These are phyloP conservation scores for Rhynchospora pubera DNA, from an alignment of 176 grass and related monocot genomes.

Conservation along the genomic window DNA sequence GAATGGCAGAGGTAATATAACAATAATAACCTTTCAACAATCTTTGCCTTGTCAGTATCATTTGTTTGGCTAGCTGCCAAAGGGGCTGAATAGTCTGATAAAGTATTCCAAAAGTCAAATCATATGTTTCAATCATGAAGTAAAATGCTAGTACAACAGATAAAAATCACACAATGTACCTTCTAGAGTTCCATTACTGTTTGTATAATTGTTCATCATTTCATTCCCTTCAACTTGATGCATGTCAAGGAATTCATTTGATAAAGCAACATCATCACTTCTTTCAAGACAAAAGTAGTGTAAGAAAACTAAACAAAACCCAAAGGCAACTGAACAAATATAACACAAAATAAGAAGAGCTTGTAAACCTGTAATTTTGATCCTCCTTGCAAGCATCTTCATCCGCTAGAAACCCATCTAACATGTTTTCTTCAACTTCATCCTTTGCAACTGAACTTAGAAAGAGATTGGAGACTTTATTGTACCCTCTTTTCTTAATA, in stretches of 20 bases:
- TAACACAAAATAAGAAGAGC: background rate
- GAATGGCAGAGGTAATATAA: background rate
- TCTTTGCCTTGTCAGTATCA: background rate
- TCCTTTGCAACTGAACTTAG: constrained; percentile 12
- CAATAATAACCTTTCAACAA: background rate
- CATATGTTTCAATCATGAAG: background rate
- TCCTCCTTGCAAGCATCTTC: background rate
- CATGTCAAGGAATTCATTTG: background rate
- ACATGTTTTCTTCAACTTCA: background rate
- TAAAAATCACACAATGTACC: background rate
- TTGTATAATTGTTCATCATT: background rate
- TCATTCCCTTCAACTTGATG: background rate
- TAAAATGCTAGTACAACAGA: background rate
- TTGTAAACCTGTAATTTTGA: background rate
- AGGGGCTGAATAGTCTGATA: background rate
- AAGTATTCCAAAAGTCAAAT: background rate
- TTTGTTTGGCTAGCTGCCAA: background rate
- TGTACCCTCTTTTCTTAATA: constrained; percentile 35
- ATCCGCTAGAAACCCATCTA: background rate
- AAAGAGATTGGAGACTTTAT: constrained; percentile 14
- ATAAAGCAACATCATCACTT: background rate
- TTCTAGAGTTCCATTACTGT: background rate
- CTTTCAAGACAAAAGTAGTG: background rate
- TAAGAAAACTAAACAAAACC: background rate
- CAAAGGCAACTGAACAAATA: background rate